Base-by-base conservation (phyloP, 83 land plant species). In the Larix sibirica region DNA sequence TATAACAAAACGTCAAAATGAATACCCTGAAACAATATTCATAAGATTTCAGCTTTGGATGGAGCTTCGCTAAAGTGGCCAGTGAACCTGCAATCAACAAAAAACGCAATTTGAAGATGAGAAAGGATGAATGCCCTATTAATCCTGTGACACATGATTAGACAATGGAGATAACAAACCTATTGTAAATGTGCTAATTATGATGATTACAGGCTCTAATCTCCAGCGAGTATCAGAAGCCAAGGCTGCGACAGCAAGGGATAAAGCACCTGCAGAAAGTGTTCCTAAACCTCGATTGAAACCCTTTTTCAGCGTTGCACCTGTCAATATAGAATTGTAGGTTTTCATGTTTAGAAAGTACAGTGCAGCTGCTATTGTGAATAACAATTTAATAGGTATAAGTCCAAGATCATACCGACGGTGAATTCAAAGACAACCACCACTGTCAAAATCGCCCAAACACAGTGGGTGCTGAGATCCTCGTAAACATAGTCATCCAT, bases 371-470 rank as follows among this genome's bases (percentile, higher is more conserved):
- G 13, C 56, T 10, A 50, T 50, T 50, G 13, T 28, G 28, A 28
- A 28, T 28, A 50, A 47, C 10, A 10, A 10, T 50, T 50, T 50
- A 50, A 50, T 50, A 2, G 9, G 28, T 0, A 14, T 6, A 26
- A 54, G 14, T 28, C 28, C 28, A 28, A 75, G 17, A 44, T 24
- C n/a, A 26, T 85, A 93, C 95, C 95, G 85, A 90, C 83, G 7
- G 61, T 86, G 67, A 83, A 89, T 85, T 93, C 95, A 79, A 93
- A 93, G 68, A 93, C 80, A 13, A 93, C 92, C 6, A 93, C 90
- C 26, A 93, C 95, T 0, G 95, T 93, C 91, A 91, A 89, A 64
- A 93, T 84, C 24, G 95, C 95, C 95, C 95, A 93, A 85, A 93
- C 88, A 67, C 91, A 87, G 79, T 91, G 86, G 17, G 83, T 88